phyloP scores from a whole-genome alignment of 2,329 filamentous ascomycete species.

The Aspergillus brasiliensis region DNA sequence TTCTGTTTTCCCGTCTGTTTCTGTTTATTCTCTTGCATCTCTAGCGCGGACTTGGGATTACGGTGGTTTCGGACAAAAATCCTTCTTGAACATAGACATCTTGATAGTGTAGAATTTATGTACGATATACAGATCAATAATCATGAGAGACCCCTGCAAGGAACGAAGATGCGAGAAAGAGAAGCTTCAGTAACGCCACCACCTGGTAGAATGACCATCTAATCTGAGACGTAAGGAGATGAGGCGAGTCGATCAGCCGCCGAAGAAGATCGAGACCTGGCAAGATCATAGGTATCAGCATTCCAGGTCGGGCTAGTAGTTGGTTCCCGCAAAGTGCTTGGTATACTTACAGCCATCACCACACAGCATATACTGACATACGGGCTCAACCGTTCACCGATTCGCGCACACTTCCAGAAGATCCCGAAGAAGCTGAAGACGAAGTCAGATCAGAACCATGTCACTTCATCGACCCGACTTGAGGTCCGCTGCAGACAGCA shows the following conservation, averaged over 20 bases:
- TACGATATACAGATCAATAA: constrained; percentile 33
- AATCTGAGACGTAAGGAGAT: constrained; percentile 10
- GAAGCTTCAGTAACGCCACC: constrained; percentile 18
- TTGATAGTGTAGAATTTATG: constrained; percentile 20
- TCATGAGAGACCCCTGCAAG: constrained; percentile 16
- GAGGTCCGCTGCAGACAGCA: background rate
- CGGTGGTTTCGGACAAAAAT: constrained; percentile 5
- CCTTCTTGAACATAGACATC: constrained; percentile 14
- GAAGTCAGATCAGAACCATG: background rate
- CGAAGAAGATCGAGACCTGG: constrained; percentile 42
- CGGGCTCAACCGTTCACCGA: constrained; percentile 90
- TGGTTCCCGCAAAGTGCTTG: background rate
- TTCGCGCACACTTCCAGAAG: constrained; percentile 93
- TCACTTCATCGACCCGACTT: background rate
- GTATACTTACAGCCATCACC: constrained; percentile 77
- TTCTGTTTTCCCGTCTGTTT: constrained; percentile 17
- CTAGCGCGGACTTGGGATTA: constrained; percentile 12
- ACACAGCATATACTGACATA: constrained; percentile 95
- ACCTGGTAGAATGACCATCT: constrained; percentile 12
- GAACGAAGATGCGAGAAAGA: constrained; percentile 4
- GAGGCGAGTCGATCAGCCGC: constrained; percentile 28
- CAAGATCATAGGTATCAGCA: constrained; percentile 1
- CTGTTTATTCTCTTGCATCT: constrained; percentile 23
- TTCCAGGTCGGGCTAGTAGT: background rate
- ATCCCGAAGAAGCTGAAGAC: constrained; percentile 69